These are phyloP conservation scores for Malbranchea zuffiana DNA, from an alignment of 2,329 filamentous ascomycete species.

Conservation along the genomic window DNA sequence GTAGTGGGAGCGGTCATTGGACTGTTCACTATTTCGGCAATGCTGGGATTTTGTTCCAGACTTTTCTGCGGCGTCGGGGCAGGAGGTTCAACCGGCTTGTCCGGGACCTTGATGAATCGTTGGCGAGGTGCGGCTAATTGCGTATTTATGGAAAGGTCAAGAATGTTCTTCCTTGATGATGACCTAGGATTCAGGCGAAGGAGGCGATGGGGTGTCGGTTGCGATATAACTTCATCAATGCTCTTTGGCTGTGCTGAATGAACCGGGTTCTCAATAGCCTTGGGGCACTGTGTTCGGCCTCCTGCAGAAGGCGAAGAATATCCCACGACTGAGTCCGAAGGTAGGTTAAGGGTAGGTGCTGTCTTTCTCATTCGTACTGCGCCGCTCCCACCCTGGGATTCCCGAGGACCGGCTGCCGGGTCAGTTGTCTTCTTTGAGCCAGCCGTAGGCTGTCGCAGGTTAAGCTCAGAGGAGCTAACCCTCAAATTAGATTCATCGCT, in stretches of 20 bases:
- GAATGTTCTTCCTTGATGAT: conserved; percentile 27
- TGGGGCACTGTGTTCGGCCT: too few species aligned
- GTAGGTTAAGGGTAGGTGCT: too few species aligned
- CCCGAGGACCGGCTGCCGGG: too few species aligned
- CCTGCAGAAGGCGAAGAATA: too few species aligned
- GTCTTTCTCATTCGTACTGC: too few species aligned
- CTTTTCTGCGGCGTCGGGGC: conserved; percentile 12
- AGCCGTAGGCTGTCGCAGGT: conserved; percentile 15
- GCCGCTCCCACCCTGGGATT: too few species aligned
- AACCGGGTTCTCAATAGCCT: not conserved
- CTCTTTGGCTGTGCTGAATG: too few species aligned
- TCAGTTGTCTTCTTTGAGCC: not conserved
- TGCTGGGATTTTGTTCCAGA: conserved; percentile 24
- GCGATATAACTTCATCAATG: too few species aligned
- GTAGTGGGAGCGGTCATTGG: conserved; percentile 25
- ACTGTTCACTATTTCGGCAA: conserved; percentile 34
- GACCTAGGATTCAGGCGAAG: not conserved
- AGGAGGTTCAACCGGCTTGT: conserved; percentile 17
- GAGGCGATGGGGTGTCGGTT: not conserved
- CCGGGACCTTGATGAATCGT: conserved; percentile 26
- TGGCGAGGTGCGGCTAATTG: conserved; percentile 26
- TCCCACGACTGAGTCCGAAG: too few species aligned
- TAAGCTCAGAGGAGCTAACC: conserved; percentile 16
- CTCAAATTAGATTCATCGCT: conserved; percentile 5
- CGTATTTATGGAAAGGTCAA: conserved; percentile 33